phyloP scores from a whole-genome alignment of 2,329 filamentous ascomycete genomes.

The Cytospora piceicola region DNA sequence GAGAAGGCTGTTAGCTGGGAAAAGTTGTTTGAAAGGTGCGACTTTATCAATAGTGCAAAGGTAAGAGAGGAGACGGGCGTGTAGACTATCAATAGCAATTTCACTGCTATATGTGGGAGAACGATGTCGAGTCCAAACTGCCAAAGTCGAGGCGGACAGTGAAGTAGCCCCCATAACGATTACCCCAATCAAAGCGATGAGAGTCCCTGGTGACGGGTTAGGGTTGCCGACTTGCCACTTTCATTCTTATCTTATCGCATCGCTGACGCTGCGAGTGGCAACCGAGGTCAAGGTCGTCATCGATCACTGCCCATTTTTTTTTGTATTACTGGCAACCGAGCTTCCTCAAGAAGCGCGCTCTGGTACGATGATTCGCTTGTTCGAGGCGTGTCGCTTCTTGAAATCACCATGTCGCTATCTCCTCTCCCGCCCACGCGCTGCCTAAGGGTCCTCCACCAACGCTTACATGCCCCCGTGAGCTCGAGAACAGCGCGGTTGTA shows the following conservation, averaged over 20 bases:
- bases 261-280: neutral
- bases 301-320: neutral
- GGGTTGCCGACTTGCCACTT: neutral
- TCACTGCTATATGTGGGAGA: too few relatives aligned
- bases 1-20: conserved; percentile 33
- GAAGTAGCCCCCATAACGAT: too few relatives aligned
- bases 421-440: conserved; percentile 10
- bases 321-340: neutral
- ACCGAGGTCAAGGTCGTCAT: neutral
- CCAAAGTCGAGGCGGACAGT: too few relatives aligned
- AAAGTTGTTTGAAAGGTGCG: conserved; percentile 35
- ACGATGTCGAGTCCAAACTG: too few relatives aligned
- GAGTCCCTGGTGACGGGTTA: neutral
- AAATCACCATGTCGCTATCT: conserved; percentile 22
- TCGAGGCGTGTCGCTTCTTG: neutral
- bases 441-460: conserved; percentile 7
- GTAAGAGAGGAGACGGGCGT: conserved; percentile 10
- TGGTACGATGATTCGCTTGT: conserved; percentile 9
- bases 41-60: conserved; percentile 33
- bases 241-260: neutral
- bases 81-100: neutral
- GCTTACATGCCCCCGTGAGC: neutral
- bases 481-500: conserved; percentile 6
- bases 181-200: too few relatives aligned
- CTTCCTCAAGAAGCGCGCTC: neutral